phyloP scores from a whole-genome alignment of 371 early-diverging fungal genomes.

The Mortierella polycephala region DNA sequence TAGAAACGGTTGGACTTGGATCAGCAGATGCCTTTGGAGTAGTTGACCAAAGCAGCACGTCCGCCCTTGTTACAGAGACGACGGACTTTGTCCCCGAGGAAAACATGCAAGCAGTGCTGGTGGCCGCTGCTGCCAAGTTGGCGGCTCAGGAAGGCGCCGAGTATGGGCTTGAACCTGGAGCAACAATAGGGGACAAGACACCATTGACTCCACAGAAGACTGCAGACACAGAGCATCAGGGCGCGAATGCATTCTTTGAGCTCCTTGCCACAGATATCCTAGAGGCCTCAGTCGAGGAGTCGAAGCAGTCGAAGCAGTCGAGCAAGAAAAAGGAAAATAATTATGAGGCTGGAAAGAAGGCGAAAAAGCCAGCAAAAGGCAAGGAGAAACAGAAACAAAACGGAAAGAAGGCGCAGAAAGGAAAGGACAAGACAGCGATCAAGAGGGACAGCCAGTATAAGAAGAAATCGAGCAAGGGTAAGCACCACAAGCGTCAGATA shows the following conservation, averaged over 20 bases:
- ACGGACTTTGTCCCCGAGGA: too few relatives aligned
- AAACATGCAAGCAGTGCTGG: too few relatives aligned
- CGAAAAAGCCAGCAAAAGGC: background rate
- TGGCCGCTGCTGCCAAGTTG: too few relatives aligned
- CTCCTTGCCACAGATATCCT: constrained; percentile 11
- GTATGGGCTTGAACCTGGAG: background rate
- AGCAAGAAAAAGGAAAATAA: too few relatives aligned
- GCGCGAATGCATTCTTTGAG: constrained; percentile 24
- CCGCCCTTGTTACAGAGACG: too few relatives aligned
- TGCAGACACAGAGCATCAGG: constrained; percentile 23
- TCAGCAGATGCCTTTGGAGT: too few relatives aligned
- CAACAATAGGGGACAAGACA: too few relatives aligned
- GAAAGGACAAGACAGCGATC: background rate
- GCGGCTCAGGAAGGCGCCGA: too few relatives aligned
- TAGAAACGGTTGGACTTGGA: too few relatives aligned
- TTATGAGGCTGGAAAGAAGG: background rate
- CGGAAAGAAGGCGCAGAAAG: background rate
- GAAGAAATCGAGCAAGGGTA: too few relatives aligned
- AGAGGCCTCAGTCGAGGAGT: background rate
- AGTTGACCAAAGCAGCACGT: too few relatives aligned
- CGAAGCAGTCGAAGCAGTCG: constrained; percentile 3
- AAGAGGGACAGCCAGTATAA: background rate
- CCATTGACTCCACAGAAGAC: constrained; percentile 16
- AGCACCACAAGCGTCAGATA: too few relatives aligned
- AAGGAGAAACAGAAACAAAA: constrained; percentile 5